These are phyloP conservation scores for Misopates orontium DNA, from an alignment of 257 asterid species.

Conservation along the genomic window DNA sequence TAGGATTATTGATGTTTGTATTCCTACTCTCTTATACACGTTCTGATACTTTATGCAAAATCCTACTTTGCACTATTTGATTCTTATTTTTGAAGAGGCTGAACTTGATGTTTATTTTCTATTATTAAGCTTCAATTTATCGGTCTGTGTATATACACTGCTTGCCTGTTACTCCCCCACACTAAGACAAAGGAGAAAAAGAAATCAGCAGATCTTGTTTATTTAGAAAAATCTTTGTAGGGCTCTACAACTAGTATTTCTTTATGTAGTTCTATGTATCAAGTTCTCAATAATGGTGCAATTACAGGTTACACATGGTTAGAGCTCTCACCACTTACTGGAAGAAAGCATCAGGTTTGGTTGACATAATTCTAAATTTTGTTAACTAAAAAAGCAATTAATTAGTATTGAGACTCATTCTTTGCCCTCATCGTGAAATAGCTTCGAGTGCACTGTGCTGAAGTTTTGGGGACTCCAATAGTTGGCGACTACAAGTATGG, in stretches of 20 bases:
- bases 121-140: no score
- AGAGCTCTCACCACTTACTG: constrained; percentile 84
- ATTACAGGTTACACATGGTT: constrained; percentile 86
- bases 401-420: background rate
- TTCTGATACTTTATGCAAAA: background rate
- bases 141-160: no score
- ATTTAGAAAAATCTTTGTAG: no score
- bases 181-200: no score
- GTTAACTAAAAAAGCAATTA: background rate
- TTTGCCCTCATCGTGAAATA: constrained; percentile 29
- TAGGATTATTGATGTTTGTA: constrained; percentile 6
- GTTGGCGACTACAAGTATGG: constrained; percentile 96
- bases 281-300: constrained; percentile 15
- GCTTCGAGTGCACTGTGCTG: constrained; percentile 97
- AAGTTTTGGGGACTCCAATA: constrained; percentile 95
- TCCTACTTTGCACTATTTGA: background rate
- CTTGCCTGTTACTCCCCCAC: no score
- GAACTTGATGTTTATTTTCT: background rate
- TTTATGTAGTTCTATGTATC: background rate
- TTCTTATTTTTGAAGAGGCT: constrained; percentile 6
- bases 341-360: constrained; percentile 92
- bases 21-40: constrained; percentile 2
- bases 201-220: no score
- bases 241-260: no score
- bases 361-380: background rate